Base-by-base conservation (phyloP, 1,284 basidiomycete species). In the Puccinia horiana region DNA sequence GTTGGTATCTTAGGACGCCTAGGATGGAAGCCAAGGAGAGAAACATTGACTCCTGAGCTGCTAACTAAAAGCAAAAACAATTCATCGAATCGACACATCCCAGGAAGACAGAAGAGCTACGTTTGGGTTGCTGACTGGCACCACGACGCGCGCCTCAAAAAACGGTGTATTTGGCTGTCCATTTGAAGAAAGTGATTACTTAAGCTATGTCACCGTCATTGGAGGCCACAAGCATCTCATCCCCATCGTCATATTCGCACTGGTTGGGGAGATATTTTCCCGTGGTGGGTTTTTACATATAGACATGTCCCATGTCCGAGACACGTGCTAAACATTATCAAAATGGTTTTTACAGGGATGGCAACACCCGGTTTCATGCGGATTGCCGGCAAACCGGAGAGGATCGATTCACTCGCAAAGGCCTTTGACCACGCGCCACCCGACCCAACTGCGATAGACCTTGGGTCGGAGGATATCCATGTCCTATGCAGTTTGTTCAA, bases 401-500 rank as follows among this genome's bases (percentile, higher is more conserved):
- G 86, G 2, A 84, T 87, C 23, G 83, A 85, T 20, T 83, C 86
- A 61, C 85, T 87, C 29, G 85, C 85, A 26, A 84, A 85, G 47
- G 83, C 85, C 29, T 88, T 85, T 84, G 86, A 87, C 75, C 61
- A 84, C 1, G 83, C 85, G 3, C 86, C 87, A 0, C 84, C 86
- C 26, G 88, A 88, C 73, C 88, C 88, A 23, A 85, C 86, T 18
- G 82, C 85, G 11, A 85, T 86, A 63, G 85, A 84, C 73, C 88
- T 92, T 56, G 88, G 88, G n/a, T 87, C 88, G 26, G 91, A 91
- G 84, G 86, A 88, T 0, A 90, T 90, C 69, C 87, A 90, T 4
- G 90, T 92, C 84, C 88, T 92, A 44, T 91, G 90, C 84, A 90
- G 90, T 0, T 88, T 92, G 29, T 86, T 93, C 3, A 88, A 89